These are phyloP conservation scores for Ormosia semicastrata DNA, from an alignment of 306 rosid species.

Conservation along the genomic window DNA sequence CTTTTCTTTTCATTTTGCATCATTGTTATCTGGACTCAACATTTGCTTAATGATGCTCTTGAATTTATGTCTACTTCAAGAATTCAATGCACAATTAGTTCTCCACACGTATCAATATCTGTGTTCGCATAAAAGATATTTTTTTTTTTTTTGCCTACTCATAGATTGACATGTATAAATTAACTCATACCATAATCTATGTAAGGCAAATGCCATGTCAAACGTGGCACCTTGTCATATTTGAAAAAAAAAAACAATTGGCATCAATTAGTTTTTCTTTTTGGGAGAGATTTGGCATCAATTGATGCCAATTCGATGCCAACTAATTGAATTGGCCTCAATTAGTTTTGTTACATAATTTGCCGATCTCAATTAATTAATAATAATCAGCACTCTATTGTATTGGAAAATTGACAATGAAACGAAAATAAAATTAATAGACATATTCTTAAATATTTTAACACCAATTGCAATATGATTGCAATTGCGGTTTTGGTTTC, in stretches of 20 bases:
- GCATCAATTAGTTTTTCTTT: not conserved
- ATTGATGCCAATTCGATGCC: not conserved
- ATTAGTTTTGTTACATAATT: not conserved
- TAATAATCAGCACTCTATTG: not conserved
- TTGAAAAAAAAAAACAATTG: not conserved
- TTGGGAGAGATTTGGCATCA: not conserved
- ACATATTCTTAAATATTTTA: not conserved
- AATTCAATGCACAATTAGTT: not conserved
- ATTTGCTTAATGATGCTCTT: constrained; percentile 35
- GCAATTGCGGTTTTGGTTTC: not conserved
- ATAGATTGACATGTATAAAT: not conserved
- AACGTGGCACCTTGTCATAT: constrained; percentile 22
- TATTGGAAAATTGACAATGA: not conserved
- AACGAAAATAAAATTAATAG: not conserved
- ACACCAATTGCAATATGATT: not conserved
- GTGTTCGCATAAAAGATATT: not conserved
- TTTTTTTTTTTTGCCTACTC: not conserved
- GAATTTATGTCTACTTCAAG: not conserved
- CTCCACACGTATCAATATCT: not conserved
- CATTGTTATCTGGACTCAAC: constrained; percentile 33
- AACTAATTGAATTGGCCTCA: not conserved
- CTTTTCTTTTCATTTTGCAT: constrained; percentile 38
- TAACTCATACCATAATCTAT: constrained; percentile 9
- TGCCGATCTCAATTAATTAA: not conserved
- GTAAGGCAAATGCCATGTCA: not conserved